These are phyloP conservation scores for Pezicula carpinea DNA, from an alignment of 2,329 filamentous ascomycete genomes.

Conservation along the genomic window DNA sequence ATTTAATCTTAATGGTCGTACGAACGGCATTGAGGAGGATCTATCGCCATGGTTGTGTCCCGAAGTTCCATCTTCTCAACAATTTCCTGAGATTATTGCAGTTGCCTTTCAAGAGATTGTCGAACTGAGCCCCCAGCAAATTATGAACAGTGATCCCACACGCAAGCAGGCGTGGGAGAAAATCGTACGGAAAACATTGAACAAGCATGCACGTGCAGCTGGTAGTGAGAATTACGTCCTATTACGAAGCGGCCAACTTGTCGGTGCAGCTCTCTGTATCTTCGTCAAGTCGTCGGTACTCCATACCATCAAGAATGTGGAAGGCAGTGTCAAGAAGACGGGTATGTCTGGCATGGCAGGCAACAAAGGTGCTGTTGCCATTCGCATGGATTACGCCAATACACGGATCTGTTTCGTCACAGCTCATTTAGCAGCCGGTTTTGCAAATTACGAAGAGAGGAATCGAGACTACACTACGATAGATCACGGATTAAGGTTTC, in stretches of 20 bases:
- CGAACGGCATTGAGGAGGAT: constrained; percentile 71
- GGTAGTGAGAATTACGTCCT: constrained; percentile 80
- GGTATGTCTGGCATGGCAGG: constrained; percentile 96
- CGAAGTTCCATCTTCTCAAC: constrained; percentile 46
- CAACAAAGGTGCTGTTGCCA: constrained; percentile 96
- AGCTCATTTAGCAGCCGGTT: constrained; percentile 91
- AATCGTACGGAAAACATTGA: constrained; percentile 73
- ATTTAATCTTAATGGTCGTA: constrained; percentile 91
- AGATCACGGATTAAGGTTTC: constrained; percentile 80
- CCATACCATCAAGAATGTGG: constrained; percentile 87
- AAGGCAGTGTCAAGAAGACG: constrained; percentile 89
- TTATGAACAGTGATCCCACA: constrained; percentile 95
- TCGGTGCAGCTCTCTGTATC: constrained; percentile 87
- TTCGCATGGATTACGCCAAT: constrained; percentile 89
- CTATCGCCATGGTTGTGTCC: constrained; percentile 84
- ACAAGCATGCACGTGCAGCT: constrained; percentile 59
- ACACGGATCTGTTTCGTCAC: constrained; percentile 94
- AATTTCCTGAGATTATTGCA: constrained; percentile 78
- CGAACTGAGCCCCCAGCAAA: constrained; percentile 94
- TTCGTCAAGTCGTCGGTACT: constrained; percentile 80
- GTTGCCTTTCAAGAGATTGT: constrained; percentile 98
- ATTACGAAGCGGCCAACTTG: constrained; percentile 85
- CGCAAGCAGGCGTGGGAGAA: constrained; percentile 82
- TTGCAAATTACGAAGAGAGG: constrained; percentile 93
- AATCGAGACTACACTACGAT: constrained; percentile 75